These are phyloP conservation scores for Aspergillus thermomutatus DNA, from an alignment of 2,329 filamentous ascomycete genomes.

Conservation along the genomic window DNA sequence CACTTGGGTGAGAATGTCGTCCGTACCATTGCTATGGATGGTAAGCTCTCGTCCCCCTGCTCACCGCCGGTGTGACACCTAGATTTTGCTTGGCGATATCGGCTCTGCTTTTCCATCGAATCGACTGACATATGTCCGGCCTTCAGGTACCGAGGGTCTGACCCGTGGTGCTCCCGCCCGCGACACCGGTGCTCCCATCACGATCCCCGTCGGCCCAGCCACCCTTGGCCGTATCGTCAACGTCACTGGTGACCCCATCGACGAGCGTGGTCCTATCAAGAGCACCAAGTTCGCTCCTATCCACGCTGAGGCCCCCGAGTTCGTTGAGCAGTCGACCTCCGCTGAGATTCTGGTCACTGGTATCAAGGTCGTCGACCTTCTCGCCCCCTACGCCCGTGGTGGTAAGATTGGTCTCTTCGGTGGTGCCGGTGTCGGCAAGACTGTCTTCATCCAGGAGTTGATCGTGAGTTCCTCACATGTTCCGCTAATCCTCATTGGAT, in stretches of 20 bases:
- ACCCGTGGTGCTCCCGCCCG: constrained; percentile 80
- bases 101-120: constrained; percentile 9
- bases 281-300: constrained; percentile 81
- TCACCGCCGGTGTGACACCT: constrained; percentile 12
- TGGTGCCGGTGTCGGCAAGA: constrained; percentile 99
- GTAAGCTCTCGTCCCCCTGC: constrained; percentile 53
- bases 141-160: constrained; percentile 94
- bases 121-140: constrained; percentile 16
- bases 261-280: constrained; percentile 99
- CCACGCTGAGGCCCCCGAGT: constrained; percentile 88
- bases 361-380: constrained; percentile 99
- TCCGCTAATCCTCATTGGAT: not conserved
- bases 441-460: constrained; percentile 99
- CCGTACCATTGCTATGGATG: constrained; percentile 99
- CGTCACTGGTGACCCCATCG: constrained; percentile 99
- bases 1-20: constrained; percentile 99
- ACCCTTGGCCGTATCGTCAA: constrained; percentile 99
- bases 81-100: not conserved
- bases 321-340: constrained; percentile 91
- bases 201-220: constrained; percentile 87
- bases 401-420: constrained; percentile 99
- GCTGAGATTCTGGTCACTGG: constrained; percentile 97
- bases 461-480: constrained; percentile 61
- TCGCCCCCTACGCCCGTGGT: constrained; percentile 99
- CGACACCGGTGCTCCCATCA: constrained; percentile 94